phyloP scores from a whole-genome alignment of 2,329 filamentous ascomycete species.

The Paraphaeosphaeria sporulosa region DNA sequence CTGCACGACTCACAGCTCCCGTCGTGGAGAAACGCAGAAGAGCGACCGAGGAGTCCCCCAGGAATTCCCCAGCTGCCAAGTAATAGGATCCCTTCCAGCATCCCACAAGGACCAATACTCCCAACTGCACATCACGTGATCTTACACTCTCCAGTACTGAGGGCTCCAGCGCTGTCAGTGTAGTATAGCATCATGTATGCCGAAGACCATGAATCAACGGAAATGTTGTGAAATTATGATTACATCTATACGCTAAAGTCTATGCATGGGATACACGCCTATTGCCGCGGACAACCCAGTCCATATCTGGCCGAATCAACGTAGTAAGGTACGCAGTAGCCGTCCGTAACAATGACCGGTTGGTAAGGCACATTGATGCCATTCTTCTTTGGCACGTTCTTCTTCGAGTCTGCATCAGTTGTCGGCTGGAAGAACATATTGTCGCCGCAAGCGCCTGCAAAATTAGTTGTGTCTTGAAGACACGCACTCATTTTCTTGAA shows the following conservation, averaged over 20 bases:
- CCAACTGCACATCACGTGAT: too few species aligned
- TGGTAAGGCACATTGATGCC: not conserved
- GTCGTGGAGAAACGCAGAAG: not conserved
- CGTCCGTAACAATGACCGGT: not conserved
- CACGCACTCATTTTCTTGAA: not conserved
- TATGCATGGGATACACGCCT: not conserved
- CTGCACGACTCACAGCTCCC: not conserved
- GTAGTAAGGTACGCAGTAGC: not conserved
- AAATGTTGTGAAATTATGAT: not conserved
- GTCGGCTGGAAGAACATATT: not conserved
- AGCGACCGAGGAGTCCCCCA: not conserved
- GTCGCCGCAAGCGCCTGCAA: not conserved
- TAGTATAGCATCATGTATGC: not conserved
- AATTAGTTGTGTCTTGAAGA: not conserved
- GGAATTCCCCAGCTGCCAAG: not conserved
- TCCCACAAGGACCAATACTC: too few species aligned
- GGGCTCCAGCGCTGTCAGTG: too few species aligned
- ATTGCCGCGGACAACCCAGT: not conserved
- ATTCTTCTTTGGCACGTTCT: slow-evolving; percentile 1
- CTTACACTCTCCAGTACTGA: too few species aligned
- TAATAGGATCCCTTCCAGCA: not conserved
- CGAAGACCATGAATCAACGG: not conserved
- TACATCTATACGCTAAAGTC: not conserved
- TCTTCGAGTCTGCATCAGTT: not conserved
- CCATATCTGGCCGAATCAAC: not conserved